Conservation (phyloP, 2,329 filamentous ascomycete genomes). For the Dactylellina parvicollis region DNA sequence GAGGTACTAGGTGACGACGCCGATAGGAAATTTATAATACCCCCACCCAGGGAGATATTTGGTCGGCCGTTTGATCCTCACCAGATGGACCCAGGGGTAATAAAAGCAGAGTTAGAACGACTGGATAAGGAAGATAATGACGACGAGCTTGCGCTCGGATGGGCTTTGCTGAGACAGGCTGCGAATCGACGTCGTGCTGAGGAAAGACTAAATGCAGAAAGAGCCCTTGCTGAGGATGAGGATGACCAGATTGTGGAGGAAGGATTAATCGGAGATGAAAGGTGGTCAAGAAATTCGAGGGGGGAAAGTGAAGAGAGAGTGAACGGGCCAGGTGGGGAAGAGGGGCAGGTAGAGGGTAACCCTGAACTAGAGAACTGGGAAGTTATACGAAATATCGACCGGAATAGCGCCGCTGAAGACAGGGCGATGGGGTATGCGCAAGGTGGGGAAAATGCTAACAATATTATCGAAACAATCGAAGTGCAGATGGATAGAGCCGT, state of each 20-base stretch:
- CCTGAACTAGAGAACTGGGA: neutral
- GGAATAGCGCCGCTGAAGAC: neutral
- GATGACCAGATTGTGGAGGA: neutral
- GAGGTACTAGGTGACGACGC: slow-evolving; percentile 7
- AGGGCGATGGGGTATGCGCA: neutral
- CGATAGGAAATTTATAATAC: neutral
- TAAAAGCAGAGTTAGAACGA: neutral
- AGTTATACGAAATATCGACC: neutral
- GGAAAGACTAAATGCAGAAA: neutral
- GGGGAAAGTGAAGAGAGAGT: no score
- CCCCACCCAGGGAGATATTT: slow-evolving; percentile 1
- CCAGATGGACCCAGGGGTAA: neutral
- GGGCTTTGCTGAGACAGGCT: slow-evolving; percentile 7
- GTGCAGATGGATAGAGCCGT: neutral
- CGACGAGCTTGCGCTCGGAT: slow-evolving; percentile 13
- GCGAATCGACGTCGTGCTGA: neutral
- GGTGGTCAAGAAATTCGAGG: no score
- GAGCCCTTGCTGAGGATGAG: neutral
- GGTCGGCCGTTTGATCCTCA: neutral
- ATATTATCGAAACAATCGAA: neutral
- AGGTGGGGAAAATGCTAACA: neutral
- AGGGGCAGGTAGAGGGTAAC: no score
- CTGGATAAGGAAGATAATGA: neutral
- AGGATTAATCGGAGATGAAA: neutral
- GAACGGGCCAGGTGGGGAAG: no score